Evolutionary conservation across 2,329 filamentous ascomycete species (phyloP).

Genomic region (Talaromyces islandicus): DNA sequence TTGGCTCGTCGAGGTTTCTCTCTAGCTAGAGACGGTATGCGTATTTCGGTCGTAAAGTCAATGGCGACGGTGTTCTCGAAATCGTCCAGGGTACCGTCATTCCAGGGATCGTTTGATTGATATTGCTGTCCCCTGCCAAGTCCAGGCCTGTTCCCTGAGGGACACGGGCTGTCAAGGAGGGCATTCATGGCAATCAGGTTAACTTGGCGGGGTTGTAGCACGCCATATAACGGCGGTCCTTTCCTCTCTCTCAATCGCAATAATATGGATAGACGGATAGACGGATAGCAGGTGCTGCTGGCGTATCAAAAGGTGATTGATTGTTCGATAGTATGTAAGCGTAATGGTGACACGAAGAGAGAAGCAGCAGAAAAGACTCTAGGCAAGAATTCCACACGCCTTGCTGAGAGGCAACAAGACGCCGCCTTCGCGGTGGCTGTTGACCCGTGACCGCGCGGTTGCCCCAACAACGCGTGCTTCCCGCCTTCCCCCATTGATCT

Average conservation of each 20-base stretch:
- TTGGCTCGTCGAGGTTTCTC: slow-evolving; percentile 24
- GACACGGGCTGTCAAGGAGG: slow-evolving; percentile 29
- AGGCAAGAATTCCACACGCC: background rate
- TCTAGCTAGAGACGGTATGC: slow-evolving; percentile 21
- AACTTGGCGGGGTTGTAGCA: background rate
- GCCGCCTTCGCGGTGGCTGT: background rate
- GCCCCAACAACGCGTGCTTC: background rate
- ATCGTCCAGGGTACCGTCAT: slow-evolving; percentile 16
- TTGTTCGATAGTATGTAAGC: background rate
- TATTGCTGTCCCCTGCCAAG: slow-evolving; percentile 15
- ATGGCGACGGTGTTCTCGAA: slow-evolving; percentile 33
- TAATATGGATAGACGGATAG: background rate
- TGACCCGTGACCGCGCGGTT: background rate
- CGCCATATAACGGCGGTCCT: background rate
- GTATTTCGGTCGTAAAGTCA: slow-evolving; percentile 37
- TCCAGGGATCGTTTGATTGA: slow-evolving; percentile 19
- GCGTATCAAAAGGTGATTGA: background rate
- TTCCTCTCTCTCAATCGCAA: background rate
- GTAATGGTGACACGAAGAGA: background rate
- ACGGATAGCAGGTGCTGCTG: background rate
- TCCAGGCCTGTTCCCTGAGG: slow-evolving; percentile 17
- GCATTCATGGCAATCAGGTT: background rate
- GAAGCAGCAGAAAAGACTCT: background rate
- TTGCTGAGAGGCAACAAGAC: too few relatives aligned
- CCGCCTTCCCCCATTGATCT: background rate